A percentile compares a stretch with the other conserved stretches of the same genome.
Conservation (phyloP, 495 filamentous ascomycete genomes). For the Barbatosphaeria neglecta region DNA sequence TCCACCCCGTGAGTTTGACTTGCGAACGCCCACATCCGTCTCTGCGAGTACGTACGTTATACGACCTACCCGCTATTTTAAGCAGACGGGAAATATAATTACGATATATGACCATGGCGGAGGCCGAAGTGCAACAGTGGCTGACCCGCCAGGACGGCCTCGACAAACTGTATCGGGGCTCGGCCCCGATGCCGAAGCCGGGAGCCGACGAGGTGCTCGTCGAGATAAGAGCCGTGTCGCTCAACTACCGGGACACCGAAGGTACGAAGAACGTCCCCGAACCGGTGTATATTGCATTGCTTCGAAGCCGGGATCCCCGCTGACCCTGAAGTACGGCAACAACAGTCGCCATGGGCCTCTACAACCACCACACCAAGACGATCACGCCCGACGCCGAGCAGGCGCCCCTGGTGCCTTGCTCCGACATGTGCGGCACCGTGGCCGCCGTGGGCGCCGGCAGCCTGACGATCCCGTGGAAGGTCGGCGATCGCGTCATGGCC, state of each 20-base stretch:
- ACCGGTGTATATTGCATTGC: too few species aligned
- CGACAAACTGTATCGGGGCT: constrained; percentile 30
- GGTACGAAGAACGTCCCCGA: too few species aligned
- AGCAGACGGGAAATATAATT: not conserved
- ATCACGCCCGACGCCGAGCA: constrained; percentile 10
- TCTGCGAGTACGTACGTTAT: too few species aligned
- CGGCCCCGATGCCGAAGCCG: constrained; percentile 29
- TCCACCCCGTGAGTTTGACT: too few species aligned
- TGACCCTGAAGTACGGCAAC: too few species aligned
- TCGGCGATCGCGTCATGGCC: constrained; percentile 29
- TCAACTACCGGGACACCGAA: constrained; percentile 51
- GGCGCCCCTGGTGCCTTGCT: constrained; percentile 24
- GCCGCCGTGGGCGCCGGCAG: constrained; percentile 10
- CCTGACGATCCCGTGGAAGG: constrained; percentile 10
- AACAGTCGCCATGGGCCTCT: constrained; percentile 42
- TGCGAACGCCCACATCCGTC: too few species aligned
- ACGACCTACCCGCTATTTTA: not conserved
- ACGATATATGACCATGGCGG: not conserved
- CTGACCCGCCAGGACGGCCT: constrained; percentile 23
- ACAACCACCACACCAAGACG: constrained; percentile 38
- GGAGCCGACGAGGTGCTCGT: constrained; percentile 43
- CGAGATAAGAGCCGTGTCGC: constrained; percentile 38
- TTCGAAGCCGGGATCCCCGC: too few species aligned
- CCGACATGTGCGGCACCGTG: constrained; percentile 32
- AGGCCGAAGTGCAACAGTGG: not conserved